Percentiles rank a stretch among this genome's conserved stretches.
These are phyloP conservation scores for Lasiodiplodia hormozganensis DNA, from an alignment of 2,329 filamentous ascomycete genomes.

Conservation along the genomic window DNA sequence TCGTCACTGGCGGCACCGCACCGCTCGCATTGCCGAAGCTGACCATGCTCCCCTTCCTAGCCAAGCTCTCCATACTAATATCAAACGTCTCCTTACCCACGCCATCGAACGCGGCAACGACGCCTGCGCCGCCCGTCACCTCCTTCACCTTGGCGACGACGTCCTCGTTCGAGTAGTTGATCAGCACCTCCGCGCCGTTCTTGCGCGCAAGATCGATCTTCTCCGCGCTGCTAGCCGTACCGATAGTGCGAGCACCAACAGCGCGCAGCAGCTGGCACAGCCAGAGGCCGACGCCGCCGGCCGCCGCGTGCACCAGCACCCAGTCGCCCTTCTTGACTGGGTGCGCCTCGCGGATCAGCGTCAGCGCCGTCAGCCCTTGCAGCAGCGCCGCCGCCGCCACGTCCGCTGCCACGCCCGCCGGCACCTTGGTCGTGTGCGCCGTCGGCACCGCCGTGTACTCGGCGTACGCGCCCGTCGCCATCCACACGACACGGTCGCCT, in stretches of 20 bases:
- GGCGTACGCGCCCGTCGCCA: slow-evolving; percentile 63
- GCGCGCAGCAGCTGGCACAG: slow-evolving; percentile 76
- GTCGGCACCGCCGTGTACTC: slow-evolving; percentile 64
- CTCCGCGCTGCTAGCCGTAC: slow-evolving; percentile 74
- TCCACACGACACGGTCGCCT: slow-evolving; percentile 76
- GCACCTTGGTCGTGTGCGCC: slow-evolving; percentile 66
- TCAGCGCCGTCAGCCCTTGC: slow-evolving; percentile 83
- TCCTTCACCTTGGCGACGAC: slow-evolving; percentile 67
- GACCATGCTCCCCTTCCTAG: slow-evolving; percentile 77
- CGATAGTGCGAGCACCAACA: slow-evolving; percentile 79
- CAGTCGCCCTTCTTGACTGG: slow-evolving; percentile 77
- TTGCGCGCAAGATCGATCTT: slow-evolving; percentile 74
- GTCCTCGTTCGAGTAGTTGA: slow-evolving; percentile 71
- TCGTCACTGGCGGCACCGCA: slow-evolving; percentile 72
- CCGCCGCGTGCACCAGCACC: slow-evolving; percentile 84
- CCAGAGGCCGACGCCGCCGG: slow-evolving; percentile 75
- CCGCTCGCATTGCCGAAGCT: slow-evolving; percentile 85
- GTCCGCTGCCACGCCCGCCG: slow-evolving; percentile 64
- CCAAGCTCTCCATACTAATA: slow-evolving; percentile 73
- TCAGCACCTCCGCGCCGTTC: slow-evolving; percentile 73
- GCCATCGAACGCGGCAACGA: slow-evolving; percentile 81
- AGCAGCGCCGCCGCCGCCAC: slow-evolving; percentile 73
- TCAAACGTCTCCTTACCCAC: slow-evolving; percentile 89
- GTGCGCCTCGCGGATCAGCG: slow-evolving; percentile 76
- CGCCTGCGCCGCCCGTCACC: slow-evolving; percentile 75